Percentiles rank a stretch among this genome's conserved stretches.
Conservation (phyloP, 139 green algal genomes). For the Klebsormidium nitens region DNA sequence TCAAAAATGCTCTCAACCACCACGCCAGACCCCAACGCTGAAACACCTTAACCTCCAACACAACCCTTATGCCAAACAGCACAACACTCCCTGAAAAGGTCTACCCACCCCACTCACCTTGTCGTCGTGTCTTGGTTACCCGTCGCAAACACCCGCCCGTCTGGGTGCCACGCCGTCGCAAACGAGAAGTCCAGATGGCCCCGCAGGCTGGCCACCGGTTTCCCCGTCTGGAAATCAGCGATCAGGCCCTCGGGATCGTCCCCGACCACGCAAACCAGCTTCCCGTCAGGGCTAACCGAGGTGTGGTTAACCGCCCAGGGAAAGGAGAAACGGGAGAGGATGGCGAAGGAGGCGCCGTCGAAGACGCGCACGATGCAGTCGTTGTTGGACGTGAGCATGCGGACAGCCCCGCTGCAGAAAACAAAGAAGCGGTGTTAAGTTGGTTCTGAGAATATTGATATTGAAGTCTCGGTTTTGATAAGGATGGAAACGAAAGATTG, state of each 20-base stretch:
- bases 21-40: too few relatives aligned
- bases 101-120: slow-evolving; percentile 49
- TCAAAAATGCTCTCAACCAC: too few relatives aligned
- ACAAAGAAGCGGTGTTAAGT: too few relatives aligned
- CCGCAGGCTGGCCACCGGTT: slow-evolving; percentile 41
- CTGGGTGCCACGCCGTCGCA: slow-evolving; percentile 82
- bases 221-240: slow-evolving; percentile 40
- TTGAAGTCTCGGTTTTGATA: too few relatives aligned
- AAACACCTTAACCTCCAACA: too few relatives aligned
- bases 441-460: too few relatives aligned
- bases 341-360: slow-evolving; percentile 30
- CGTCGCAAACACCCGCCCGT: slow-evolving; percentile 73
- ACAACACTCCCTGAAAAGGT: too few relatives aligned
- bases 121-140: slow-evolving; percentile 75
- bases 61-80: too few relatives aligned
- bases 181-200: slow-evolving; percentile 93
- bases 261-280: slow-evolving; percentile 60
- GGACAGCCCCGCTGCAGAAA: slow-evolving; percentile 17
- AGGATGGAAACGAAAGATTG: too few relatives aligned
- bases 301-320: slow-evolving; percentile 87
- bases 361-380: slow-evolving; percentile 52
- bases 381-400: slow-evolving; percentile 79
- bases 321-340: slow-evolving; percentile 38
- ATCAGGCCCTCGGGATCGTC: slow-evolving; percentile 61
- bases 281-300: slow-evolving; percentile 35